Base-by-base conservation (phyloP, 1,139 yeast species). In the Pichia sp. region DNA sequence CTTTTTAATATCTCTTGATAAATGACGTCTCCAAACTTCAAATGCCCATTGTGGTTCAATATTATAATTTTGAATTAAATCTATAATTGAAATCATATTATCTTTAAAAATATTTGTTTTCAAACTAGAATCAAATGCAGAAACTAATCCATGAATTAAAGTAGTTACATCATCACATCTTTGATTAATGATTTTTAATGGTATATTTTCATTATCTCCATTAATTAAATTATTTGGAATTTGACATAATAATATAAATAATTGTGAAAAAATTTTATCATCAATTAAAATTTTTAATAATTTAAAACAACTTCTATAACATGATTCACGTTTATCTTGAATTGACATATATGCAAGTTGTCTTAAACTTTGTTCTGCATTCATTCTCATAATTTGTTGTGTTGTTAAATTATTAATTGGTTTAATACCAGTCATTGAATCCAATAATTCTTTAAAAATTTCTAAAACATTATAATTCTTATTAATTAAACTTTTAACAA, bases 341-440 rank as follows among this genome's bases (percentile, higher is more conserved):
- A 89, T 81, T 1, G 81, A 74, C 31, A 67, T 63, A 50, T 78
- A 76, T 0, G 82, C 85, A 10, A 74, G 57, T 33, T 68, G 68
- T 45, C 76, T 74, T 39, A 89, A 61, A 13, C 76, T 63, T 1
- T 70, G 65, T 1, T 86, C 93, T 31, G 87, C 76, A 45, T 81
- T 80, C 32, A 89, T 64, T 62, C 78, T 71, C 41, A 76, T 70
- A 16, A 89, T 71, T 55, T 87, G 95, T 21, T 69, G 65, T 6
- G 72, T 62, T 0, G 89, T 80, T 38, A 87, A 64, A 54, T 85
- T 81, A 5, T 79, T 67, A 26, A 72, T 73, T 18, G 80, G 72
- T 47, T 82, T 84, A 29, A 88, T 74, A 4, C 97, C 97, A 15
- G 94, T 87, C 83, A 89, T 87, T 13, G 80, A 72, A 21, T 72